Evolutionary conservation across 139 green algal genomes (phyloP), one percentile per base, ranked within the genome.

Genomic region (Coelastrella sp.): DNA sequence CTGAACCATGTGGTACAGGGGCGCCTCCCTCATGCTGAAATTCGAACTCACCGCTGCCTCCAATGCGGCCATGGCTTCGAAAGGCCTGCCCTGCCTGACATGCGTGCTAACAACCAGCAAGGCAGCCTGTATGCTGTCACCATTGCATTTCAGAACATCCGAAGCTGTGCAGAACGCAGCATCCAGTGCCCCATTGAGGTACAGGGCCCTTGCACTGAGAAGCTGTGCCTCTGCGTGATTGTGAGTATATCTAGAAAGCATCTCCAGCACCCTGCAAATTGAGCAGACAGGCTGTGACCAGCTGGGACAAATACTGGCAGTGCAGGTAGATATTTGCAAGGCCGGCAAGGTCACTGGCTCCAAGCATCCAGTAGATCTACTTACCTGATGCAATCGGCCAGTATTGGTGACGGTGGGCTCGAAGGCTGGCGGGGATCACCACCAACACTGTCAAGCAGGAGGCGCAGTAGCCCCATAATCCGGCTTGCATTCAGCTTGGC

Each of bases 1-100:
- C 74, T 91, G 92, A 8, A 96, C 91, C 8, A 96, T 90, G 66
- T 93, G 89, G 90, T 96, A 97, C 85, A 94, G 85, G 6, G 94
- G 94, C 17, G 92, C 92, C 82, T 97, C 94, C 9, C 96, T 89
- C 10, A 97, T 92, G 12, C 87, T 68, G 76, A 96, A 96, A 88
- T 94, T 95, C 65, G 87, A 84, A 60, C 82, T 89, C 8, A 96
- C 92, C 1, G 95, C 95, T 82, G 92, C 84, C 56, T 96, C 95
- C 65, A 97, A 92, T 8, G 92, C 92, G 14, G 82, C 74, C 81
- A 93, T 84, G 4, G 95, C 95, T 56, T 87, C 70, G 22, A 76
- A 17, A n/a, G 76, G 58, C 56, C 92, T 83, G 6, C 85, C 92
- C 81, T 94, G 92, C 73, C 91, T 81, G n/a, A 96, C 90, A 91